Percentiles rank a stretch among this genome's conserved stretches.
These are phyloP conservation scores for Paramecium sonneborni DNA, from an alignment of 73 alveolate genomes.

Conservation along the genomic window DNA sequence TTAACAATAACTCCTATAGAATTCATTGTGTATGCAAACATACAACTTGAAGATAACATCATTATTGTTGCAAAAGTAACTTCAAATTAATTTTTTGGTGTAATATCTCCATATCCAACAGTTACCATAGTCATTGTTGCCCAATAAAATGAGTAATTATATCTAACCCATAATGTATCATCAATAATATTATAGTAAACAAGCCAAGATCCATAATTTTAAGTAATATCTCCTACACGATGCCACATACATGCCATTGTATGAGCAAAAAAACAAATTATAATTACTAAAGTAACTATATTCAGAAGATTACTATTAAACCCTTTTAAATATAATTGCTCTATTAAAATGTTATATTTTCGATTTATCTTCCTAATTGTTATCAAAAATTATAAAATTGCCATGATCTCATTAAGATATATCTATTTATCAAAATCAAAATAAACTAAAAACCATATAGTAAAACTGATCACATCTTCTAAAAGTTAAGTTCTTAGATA, in stretches of 20 bases:
- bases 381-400: not conserved
- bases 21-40: slow-evolving; percentile 67
- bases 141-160: slow-evolving; percentile 74
- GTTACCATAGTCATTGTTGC: slow-evolving; percentile 85
- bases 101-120: slow-evolving; percentile 92
- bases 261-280: slow-evolving; percentile 42
- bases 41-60: slow-evolving; percentile 76
- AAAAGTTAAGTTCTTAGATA: not conserved
- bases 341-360: not conserved
- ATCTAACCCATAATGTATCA: not conserved
- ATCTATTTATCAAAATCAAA: not conserved
- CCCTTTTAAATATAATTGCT: not conserved
- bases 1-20: slow-evolving; percentile 41
- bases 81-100: slow-evolving; percentile 75
- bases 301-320: not conserved
- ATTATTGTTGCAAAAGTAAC: slow-evolving; percentile 72
- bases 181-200: not conserved
- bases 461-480: not conserved
- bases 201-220: slow-evolving; percentile 22
- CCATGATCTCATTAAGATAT: not conserved
- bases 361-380: not conserved
- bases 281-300: not conserved
- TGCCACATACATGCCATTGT: slow-evolving; percentile 61
- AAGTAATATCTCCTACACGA: slow-evolving; percentile 35
- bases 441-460: not conserved